Evolutionary conservation across 108 stramenopile species (phyloP), one percentile per base, ranked within the genome.

Genomic region (Nannochloropsis granulata): DNA sequence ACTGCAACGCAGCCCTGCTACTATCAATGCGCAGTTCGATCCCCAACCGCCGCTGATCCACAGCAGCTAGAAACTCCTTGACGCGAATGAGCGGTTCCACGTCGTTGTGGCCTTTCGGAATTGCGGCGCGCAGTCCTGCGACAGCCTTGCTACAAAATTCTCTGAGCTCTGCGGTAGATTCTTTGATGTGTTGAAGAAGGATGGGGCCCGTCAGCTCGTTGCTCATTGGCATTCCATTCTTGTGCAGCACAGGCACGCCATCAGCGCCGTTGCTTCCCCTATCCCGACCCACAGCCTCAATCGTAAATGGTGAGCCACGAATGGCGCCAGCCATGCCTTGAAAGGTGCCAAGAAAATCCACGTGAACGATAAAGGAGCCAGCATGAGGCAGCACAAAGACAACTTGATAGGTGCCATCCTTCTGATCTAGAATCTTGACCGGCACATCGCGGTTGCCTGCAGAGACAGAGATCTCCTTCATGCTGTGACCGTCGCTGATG

Each of bases 331-430:
- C 92, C 24, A 86, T 79, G 12, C 93, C 88, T 81, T 86, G 44
- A 78, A 94, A 94, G 9, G 93, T 93, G 1, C 94, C 94, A n/a
- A 79, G 78, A 88, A 94, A 95, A 11, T 86, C 86, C n/a, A 95
- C 91, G 24, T 85, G 43, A 43, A 95, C 82, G 13, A 43, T 78
- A 86, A 92, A 92, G 12, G 45, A 42, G 7, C 94, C 94, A n/a
- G 89, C 81, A 14, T 83, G 34, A 13, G 90, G 91, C 13, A 91
- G 88, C 3, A 79, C 87, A 84, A 88, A 93, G 9, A 88, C 83
- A 2, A 94, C 93, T 19, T 82, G 25, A 87, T 94, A 94, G 42
- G 93, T 90, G 19, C 93, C 94, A 83, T 94, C 92, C 44, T 81
- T 44, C 10, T 90, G 86, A 43, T 91, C 91, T 83, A 80, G 34